These are phyloP conservation scores for Borovskyia barvae DNA, from an alignment of 208 protist species.

Conservation along the genomic window DNA sequence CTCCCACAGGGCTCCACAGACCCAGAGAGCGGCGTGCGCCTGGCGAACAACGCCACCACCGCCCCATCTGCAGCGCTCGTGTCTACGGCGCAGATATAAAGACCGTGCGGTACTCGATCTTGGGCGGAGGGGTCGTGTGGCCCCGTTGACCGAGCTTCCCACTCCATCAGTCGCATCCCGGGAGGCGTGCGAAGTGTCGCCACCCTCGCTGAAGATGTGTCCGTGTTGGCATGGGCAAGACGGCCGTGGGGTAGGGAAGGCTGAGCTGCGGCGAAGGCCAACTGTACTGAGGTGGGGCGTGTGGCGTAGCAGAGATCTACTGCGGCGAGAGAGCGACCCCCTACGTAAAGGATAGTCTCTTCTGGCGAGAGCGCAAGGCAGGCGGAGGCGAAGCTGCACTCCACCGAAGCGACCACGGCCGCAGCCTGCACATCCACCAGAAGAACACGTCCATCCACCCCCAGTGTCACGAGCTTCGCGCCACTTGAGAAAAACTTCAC, in stretches of 20 bases:
- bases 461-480: conserved; percentile 17
- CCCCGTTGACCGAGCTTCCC: conserved; percentile 1
- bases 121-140: neutral
- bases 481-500: conserved; percentile 25
- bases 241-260: too few relatives aligned
- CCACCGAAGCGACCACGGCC: conserved; percentile 25
- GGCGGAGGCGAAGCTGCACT: conserved; percentile 43
- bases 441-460: conserved; percentile 30
- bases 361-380: conserved; percentile 54
- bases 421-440: conserved; percentile 31
- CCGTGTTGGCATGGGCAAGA: neutral
- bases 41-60: conserved; percentile 17
- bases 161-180: conserved; percentile 18
- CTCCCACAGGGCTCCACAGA: conserved; percentile 4
- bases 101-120: neutral
- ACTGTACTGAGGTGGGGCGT: conserved; percentile 15
- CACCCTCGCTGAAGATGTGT: neutral
- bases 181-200: neutral
- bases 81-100: conserved; percentile 1
- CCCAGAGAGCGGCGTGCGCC: neutral
- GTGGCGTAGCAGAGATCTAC: conserved; percentile 48
- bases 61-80: conserved; percentile 3
- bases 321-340: conserved; percentile 36
- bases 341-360: conserved; percentile 66
- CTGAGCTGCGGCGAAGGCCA: neutral